phyloP scores from a whole-genome alignment of 257 asterid genomes.

The Solanum neorickii region DNA sequence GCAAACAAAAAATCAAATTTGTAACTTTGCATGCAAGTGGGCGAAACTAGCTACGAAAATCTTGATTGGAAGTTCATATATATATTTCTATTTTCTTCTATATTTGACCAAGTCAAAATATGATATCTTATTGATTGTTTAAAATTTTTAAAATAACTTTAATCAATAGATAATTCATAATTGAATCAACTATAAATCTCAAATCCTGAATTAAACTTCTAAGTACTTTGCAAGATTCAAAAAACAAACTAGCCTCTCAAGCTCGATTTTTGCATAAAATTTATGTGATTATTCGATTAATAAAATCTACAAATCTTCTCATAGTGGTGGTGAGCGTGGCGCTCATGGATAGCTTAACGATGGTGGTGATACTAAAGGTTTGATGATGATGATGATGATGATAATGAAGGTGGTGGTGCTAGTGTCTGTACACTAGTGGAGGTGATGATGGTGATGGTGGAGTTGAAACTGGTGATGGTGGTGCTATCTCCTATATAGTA shows the following conservation, averaged over 20 bases:
- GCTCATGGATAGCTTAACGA: background rate
- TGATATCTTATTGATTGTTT: background rate
- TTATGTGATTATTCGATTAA: background rate
- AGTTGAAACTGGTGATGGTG: background rate
- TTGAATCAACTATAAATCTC: background rate
- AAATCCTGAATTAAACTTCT: background rate
- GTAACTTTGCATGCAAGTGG: background rate
- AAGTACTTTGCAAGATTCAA: background rate
- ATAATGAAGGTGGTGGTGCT: background rate
- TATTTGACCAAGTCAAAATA: background rate
- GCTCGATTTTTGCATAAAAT: background rate
- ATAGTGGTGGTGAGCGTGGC: background rate
- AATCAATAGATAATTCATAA: background rate
- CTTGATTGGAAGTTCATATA: background rate
- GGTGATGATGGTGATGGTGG: background rate
- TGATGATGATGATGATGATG: too few relatives aligned
- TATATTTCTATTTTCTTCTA: background rate
- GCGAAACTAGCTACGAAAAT: background rate
- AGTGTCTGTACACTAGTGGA: background rate
- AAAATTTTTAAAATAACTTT: background rate
- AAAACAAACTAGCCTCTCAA: background rate
- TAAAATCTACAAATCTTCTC: background rate
- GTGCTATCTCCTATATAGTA: background rate
- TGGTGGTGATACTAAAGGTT: background rate
- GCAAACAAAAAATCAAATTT: background rate